A percentile compares a stretch with the other conserved stretches of the same genome.
These are phyloP conservation scores for Lyophyllum atratum DNA, from an alignment of 768 basidiomycete genomes.

Conservation along the genomic window DNA sequence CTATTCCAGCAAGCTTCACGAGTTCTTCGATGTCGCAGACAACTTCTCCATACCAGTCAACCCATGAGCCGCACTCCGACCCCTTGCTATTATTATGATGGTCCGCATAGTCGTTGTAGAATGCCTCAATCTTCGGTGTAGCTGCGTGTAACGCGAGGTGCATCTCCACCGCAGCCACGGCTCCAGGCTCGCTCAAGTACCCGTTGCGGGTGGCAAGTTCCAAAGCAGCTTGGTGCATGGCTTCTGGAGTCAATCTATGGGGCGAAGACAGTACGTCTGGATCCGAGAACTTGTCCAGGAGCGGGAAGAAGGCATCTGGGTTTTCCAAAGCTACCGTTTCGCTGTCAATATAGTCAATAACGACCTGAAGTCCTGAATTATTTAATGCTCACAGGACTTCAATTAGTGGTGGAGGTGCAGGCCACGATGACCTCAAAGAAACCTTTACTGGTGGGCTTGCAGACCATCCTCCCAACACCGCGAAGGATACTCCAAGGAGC, in stretches of 20 bases:
- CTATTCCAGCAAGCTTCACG: constrained; percentile 49
- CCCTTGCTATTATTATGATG: constrained; percentile 30
- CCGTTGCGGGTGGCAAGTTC: constrained; percentile 49
- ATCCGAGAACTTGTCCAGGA: constrained; percentile 66
- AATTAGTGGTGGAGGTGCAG: constrained; percentile 59
- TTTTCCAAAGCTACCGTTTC: constrained; percentile 81
- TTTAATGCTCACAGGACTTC: constrained; percentile 60
- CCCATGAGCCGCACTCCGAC: constrained; percentile 67
- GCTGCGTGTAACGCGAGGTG: constrained; percentile 78
- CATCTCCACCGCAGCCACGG: constrained; percentile 62
- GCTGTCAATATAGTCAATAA: constrained; percentile 39
- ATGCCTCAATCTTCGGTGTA: constrained; percentile 82
- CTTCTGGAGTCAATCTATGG: constrained; percentile 44
- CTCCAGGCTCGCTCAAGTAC: constrained; percentile 49
- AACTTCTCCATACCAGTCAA: constrained; percentile 79
- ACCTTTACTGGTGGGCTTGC: constrained; percentile 56
- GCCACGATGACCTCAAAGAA: constrained; percentile 65
- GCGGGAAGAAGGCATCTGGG: constrained; percentile 71
- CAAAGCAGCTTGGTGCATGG: constrained; percentile 55
- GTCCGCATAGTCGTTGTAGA: constrained; percentile 69
- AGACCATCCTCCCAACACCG: constrained; percentile 9
- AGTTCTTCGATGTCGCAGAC: constrained; percentile 70
- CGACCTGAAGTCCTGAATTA: constrained; percentile 1
- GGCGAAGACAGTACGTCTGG: constrained; percentile 40
- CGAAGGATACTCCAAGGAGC: constrained; percentile 17